Evolutionary conservation across 768 basidiomycete genomes (phyloP), one percentile per base, ranked within the genome.

Genomic region (Naganishia friedmannii): DNA sequence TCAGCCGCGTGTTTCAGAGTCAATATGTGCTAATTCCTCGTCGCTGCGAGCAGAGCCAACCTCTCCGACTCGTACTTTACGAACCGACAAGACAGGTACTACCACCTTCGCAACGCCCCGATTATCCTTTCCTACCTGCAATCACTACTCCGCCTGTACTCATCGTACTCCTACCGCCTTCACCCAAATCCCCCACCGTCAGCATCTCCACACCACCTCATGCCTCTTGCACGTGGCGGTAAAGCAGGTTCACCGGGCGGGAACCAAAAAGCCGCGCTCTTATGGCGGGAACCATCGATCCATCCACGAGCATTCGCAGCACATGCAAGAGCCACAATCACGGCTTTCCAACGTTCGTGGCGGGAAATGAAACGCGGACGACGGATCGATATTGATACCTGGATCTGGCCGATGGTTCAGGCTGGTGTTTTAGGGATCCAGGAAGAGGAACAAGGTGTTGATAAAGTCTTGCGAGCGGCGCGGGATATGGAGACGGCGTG

Each of bases 41-140:
- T 21, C 26, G 51, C 58, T 15, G n/a, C 32, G 29, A 2, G 15
- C 75, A 98, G 95, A 0, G 96, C 96, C 10, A 99, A 99, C 79
- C 84, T 98, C 48, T 93, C 90, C 77, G 84, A 86, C 72, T 91
- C 93, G 17, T 99, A 99, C 80, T 99, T 98, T 76, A 89, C 92
- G 0, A 86, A 97, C 74, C 88, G 96, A 21, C 93, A 96, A 82
- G 96, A 99, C 80, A 90, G 96, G 28, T 98, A 98, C 79, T 80
- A 98, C 12, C 87, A 88, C 68, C 89, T 99, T 77, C 78, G 78
- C 0, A 80, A 79, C 2, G 87, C 92, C 70, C 83, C 85, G 0
- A 76, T 77, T 0, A 82, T 98, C 4, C 87, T 93, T 1, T 86
- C 90, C 65, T 98, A 98, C 78, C 93, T 94, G 74, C 85, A 87